Percentiles rank a stretch among this genome's conserved stretches.
phyloP scores from a whole-genome alignment of 1,284 basidiomycete species.

The Mixia osmundae region DNA sequence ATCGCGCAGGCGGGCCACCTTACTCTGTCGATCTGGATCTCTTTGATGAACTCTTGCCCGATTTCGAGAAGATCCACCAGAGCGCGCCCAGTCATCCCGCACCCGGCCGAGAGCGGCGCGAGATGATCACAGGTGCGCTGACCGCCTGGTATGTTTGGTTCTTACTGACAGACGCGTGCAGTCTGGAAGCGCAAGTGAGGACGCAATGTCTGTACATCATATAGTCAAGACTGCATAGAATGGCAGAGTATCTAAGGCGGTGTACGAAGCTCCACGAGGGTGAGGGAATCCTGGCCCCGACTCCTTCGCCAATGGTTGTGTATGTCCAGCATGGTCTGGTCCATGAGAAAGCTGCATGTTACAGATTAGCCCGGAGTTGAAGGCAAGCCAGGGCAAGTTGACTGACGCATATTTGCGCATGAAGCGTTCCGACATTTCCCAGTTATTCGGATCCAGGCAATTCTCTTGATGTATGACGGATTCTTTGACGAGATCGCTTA shows the following conservation, averaged over 20 bases:
- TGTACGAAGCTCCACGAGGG: too few relatives aligned
- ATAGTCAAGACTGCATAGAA: too few relatives aligned
- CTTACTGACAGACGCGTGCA: too few relatives aligned
- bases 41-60: constrained; percentile 8
- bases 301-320: constrained; percentile 4
- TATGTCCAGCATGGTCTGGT: neutral
- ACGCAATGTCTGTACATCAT: too few relatives aligned
- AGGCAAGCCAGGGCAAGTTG: neutral
- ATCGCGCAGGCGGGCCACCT: constrained; percentile 12
- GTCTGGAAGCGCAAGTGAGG: too few relatives aligned
- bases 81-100: too few relatives aligned
- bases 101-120: too few relatives aligned
- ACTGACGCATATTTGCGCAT: constrained; percentile 5
- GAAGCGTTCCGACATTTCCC: constrained; percentile 6
- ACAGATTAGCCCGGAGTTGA: neutral
- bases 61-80: too few relatives aligned
- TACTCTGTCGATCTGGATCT: constrained; percentile 13
- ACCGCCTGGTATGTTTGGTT: too few relatives aligned
- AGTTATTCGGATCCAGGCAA: constrained; percentile 4
- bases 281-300: constrained; percentile 5
- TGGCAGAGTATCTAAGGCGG: too few relatives aligned
- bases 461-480: constrained; percentile 3
- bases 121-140: too few relatives aligned
- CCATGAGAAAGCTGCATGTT: constrained; percentile 1
- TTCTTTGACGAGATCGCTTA: constrained; percentile 3